Evolutionary conservation across 2,329 filamentous ascomycete genomes (phyloP).

Genomic region (Sporothrix globosa): DNA sequence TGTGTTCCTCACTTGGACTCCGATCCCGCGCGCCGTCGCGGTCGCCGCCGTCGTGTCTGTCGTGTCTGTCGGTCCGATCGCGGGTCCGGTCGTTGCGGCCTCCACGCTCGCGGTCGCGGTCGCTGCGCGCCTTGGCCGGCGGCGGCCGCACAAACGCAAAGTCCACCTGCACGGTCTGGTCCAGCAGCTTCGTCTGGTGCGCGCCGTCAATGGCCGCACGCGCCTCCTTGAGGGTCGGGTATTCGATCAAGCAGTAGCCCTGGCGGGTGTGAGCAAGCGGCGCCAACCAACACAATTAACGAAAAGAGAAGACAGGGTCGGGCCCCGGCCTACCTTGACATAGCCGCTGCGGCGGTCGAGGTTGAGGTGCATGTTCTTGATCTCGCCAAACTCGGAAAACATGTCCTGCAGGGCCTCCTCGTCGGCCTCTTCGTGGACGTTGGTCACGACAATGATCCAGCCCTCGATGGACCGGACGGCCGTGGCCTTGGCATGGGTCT

Average conservation of each 20-base stretch:
- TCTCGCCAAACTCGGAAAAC: constrained; percentile 83
- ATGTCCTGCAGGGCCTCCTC: constrained; percentile 81
- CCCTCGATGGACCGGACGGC: constrained; percentile 86
- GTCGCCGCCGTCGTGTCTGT: not conserved
- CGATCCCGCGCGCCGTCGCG: not conserved
- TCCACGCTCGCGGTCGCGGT: constrained; percentile 20
- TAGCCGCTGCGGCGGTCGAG: constrained; percentile 81
- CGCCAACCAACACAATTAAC: not conserved
- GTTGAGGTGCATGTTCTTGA: constrained; percentile 85
- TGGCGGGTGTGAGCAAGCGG: constrained; percentile 42
- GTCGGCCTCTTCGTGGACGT: constrained; percentile 84
- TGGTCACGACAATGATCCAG: constrained; percentile 86
- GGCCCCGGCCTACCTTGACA: constrained; percentile 66
- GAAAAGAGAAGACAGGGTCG: not conserved
- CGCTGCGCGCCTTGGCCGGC: constrained; percentile 56
- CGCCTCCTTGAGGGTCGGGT: constrained; percentile 76
- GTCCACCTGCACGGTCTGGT: constrained; percentile 79
- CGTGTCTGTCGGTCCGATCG: constrained; percentile 6
- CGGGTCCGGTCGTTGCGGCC: constrained; percentile 21
- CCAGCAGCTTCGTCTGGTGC: constrained; percentile 75
- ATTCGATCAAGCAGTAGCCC: constrained; percentile 87
- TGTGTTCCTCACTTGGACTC: constrained; percentile 28
- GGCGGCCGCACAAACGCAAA: constrained; percentile 85
- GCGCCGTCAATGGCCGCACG: constrained; percentile 79
- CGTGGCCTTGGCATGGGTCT: constrained; percentile 72